Conservation (phyloP, 306 rosid genomes). For the Benincasa hispida region DNA sequence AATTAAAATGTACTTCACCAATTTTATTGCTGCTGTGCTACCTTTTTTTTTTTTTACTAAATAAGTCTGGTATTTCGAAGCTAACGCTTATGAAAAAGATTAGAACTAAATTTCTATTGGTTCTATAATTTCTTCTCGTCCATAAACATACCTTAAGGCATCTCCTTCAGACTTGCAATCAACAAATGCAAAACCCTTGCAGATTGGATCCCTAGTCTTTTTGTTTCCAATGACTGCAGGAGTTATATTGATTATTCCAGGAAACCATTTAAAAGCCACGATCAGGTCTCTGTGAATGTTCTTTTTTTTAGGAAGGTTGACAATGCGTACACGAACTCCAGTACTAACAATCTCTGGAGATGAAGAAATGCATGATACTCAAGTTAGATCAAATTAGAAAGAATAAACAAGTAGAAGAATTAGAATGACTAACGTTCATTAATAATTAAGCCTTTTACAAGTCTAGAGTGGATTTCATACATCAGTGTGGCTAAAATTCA, state of each 20-base stretch:
- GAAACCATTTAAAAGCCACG: slow-evolving; percentile 49
- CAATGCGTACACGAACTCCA: slow-evolving; percentile 42
- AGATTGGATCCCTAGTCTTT: slow-evolving; percentile 88
- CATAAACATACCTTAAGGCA: slow-evolving; percentile 45
- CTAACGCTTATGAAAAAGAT: background rate
- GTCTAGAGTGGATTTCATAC: background rate
- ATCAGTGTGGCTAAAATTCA: background rate
- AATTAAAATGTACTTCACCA: background rate
- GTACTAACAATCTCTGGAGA: slow-evolving; percentile 32
- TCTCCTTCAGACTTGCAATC: slow-evolving; percentile 49
- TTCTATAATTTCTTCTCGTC: background rate
- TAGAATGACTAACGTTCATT: background rate
- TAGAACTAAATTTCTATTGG: background rate
- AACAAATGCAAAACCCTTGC: slow-evolving; percentile 84
- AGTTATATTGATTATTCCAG: slow-evolving; percentile 43
- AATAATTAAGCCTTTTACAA: background rate
- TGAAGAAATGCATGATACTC: slow-evolving; percentile 18
- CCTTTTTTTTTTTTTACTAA: background rate
- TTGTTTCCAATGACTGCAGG: slow-evolving; percentile 68
- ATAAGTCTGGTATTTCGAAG: background rate
- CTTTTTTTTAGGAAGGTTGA: slow-evolving; percentile 71
- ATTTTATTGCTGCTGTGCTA: background rate
- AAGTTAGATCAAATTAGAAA: background rate
- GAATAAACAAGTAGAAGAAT: background rate
- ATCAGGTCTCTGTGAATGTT: slow-evolving; percentile 66